phyloP scores from a whole-genome alignment of 768 basidiomycete species.

The Leccinum uliginosum region DNA sequence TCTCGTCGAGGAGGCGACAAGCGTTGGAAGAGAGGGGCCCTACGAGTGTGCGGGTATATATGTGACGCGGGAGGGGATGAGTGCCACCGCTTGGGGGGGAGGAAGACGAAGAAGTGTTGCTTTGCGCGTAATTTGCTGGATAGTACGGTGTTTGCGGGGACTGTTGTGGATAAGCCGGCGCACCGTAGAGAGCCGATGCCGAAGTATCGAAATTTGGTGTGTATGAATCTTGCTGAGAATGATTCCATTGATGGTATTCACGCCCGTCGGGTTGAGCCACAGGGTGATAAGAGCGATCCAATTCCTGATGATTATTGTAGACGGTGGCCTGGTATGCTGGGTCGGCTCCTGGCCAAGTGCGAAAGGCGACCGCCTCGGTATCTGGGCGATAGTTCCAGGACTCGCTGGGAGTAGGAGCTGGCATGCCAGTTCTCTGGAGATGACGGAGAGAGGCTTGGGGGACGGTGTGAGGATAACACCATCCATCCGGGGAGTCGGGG shows the following conservation, averaged over 20 bases:
- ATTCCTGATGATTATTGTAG: slow-evolving; percentile 25
- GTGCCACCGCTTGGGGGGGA: slow-evolving; percentile 30
- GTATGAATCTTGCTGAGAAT: slow-evolving; percentile 24
- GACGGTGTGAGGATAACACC: slow-evolving; percentile 45
- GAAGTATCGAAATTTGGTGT: slow-evolving; percentile 24
- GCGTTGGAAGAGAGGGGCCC: slow-evolving; percentile 87
- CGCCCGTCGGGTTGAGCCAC: slow-evolving; percentile 35
- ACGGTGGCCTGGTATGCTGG: slow-evolving; percentile 32
- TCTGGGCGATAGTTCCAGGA: slow-evolving; percentile 30
- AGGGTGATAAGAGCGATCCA: slow-evolving; percentile 35
- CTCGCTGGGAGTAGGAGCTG: slow-evolving; percentile 13
- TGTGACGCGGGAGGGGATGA: slow-evolving; percentile 55
- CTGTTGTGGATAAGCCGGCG: slow-evolving; percentile 27
- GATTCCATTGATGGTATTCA: slow-evolving; percentile 32
- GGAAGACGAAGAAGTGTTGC: slow-evolving; percentile 18
- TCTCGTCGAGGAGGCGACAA: slow-evolving; percentile 77
- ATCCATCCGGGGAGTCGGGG: slow-evolving; percentile 44
- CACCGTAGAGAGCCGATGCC: slow-evolving; percentile 16
- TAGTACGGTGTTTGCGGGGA: slow-evolving; percentile 29
- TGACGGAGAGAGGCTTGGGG: slow-evolving; percentile 40
- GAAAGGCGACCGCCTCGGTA: slow-evolving; percentile 38
- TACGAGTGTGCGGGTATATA: slow-evolving; percentile 84
- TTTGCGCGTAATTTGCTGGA: slow-evolving; percentile 23
- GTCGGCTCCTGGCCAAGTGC: slow-evolving; percentile 45
- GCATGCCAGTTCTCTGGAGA: slow-evolving; percentile 22